Percentiles rank a stretch among this genome's conserved stretches.
phyloP scores from a whole-genome alignment of 768 basidiomycete genomes.

The Termitomyces sp. region DNA sequence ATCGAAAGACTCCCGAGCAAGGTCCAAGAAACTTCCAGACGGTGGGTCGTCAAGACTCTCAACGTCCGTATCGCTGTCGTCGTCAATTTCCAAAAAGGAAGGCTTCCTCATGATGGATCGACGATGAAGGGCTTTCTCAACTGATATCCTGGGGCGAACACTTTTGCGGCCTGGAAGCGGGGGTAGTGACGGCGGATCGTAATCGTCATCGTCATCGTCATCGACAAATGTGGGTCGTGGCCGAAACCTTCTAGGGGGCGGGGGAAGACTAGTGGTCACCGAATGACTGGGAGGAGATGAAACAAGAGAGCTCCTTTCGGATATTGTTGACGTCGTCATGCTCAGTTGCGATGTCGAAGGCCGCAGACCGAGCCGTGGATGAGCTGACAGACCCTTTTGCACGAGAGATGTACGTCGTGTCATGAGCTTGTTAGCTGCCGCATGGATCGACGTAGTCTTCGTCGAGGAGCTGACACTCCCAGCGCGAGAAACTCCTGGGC shows the following conservation, averaged over 20 bases:
- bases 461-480: conserved; percentile 22
- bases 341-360: conserved; percentile 34
- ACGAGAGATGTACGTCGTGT: conserved; percentile 17
- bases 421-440: conserved; percentile 9
- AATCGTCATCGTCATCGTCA: conserved; percentile 4
- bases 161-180: conserved; percentile 26
- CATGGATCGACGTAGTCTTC: conserved; percentile 16
- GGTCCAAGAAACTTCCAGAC: conserved; percentile 46
- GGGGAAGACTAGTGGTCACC: conserved; percentile 44
- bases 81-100: conserved; percentile 69
- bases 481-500: conserved; percentile 20
- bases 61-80: conserved; percentile 29
- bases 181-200: conserved; percentile 27
- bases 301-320: conserved; percentile 12
- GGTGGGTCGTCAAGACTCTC: conserved; percentile 19
- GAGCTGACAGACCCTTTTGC: conserved; percentile 15
- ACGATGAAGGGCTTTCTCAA: conserved; percentile 40
- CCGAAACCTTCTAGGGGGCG: conserved; percentile 47
- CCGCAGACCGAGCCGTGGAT: conserved; percentile 19
- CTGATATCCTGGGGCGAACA: conserved; percentile 28
- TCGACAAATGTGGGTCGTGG: conserved; percentile 21
- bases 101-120: conserved; percentile 62
- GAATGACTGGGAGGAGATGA: conserved; percentile 20
- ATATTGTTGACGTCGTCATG: conserved; percentile 20
- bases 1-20: conserved; percentile 51